phyloP scores from a whole-genome alignment of 2,329 filamentous ascomycete species.

The Septoria petroselini region DNA sequence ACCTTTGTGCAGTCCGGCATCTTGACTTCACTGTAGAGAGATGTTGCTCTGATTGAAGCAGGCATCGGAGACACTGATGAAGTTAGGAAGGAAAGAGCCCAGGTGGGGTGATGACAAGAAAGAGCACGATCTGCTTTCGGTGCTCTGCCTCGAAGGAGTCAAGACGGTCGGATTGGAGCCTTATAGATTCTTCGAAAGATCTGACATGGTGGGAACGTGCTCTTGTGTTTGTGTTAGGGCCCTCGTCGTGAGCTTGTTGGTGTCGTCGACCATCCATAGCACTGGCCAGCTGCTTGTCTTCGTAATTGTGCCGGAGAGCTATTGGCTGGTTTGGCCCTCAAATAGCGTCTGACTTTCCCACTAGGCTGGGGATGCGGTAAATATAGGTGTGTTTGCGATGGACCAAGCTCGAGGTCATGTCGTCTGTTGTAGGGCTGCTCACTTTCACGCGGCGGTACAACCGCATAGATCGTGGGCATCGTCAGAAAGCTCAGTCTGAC shows the following conservation, averaged over 20 bases:
- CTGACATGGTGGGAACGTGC: background rate
- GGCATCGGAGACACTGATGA: background rate
- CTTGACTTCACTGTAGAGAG: slow-evolving; percentile 11
- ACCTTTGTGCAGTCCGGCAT: slow-evolving; percentile 14
- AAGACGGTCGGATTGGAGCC: too few species aligned
- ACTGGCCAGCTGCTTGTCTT: slow-evolving; percentile 2
- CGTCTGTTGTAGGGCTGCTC: background rate
- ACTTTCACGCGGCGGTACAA: background rate
- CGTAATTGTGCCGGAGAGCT: background rate
- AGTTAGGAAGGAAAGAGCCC: background rate
- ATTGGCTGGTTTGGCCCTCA: slow-evolving; percentile 11
- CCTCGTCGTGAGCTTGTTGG: background rate
- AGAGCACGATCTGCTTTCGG: background rate
- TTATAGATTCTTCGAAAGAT: background rate
- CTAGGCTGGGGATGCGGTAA: slow-evolving; percentile 4
- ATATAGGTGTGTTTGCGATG: slow-evolving; percentile 2
- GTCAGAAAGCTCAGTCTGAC: too few species aligned
- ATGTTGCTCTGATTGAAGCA: slow-evolving; percentile 9
- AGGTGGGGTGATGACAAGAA: background rate
- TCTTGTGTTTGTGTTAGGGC: background rate
- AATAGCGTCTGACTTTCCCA: slow-evolving; percentile 10
- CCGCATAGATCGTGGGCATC: too few species aligned
- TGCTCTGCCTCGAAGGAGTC: background rate
- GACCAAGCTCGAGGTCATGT: background rate
- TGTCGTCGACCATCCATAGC: background rate